Evolutionary conservation across 352 stramenopile genomes (phyloP), one percentile per base, ranked within the genome.

Genomic region (Globisporangium spinosum): DNA sequence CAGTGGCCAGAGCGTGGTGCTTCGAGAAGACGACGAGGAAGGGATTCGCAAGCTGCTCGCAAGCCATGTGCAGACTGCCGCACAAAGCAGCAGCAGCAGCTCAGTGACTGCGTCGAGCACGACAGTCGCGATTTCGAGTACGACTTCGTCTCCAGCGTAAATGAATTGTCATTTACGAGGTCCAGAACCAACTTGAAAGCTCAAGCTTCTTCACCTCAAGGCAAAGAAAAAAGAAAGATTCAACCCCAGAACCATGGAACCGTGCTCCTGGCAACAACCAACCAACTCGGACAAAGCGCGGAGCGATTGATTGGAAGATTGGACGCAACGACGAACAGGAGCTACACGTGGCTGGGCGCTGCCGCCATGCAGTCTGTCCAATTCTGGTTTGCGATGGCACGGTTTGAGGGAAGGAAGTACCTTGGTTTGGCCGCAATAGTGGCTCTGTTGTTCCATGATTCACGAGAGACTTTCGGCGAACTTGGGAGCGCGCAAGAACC

Each of bases 1-100:
- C 29, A 12, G 3, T 61, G 27, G 8, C 67, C 60, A 43, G 62
- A 70, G 72, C 64, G 79, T 83, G 9, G 76, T 82, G 25, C 63
- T 82, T 15, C 68, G 72, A n/a, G 78, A 81, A 38, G 68, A 81
- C 49, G 77, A 83, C 35, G 75, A 74, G 17, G 68, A 81, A 23
- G 73, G 65, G 3, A 82, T 86, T 29, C 70, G 69, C 34, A 70
- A 62, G 45, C 58, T 80, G 34, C 45, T 83, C 23, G 65, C 66
- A 27, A 51, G 38, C 2, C 68, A 73, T 15, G 20, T 60, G 63
- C 51, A 23, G 10, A 23, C 15, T 20, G 53, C 29, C 1, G 58
- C 61, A 7, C 17, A 20, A 8, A 62, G 58, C 22, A 51, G 27
- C 13, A 61, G 58, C 22, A 51, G 25, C 47, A 65, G 35, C 1